Conservation (phyloP, 176 grass and related monocot genomes). For the Zea luxurians region DNA sequence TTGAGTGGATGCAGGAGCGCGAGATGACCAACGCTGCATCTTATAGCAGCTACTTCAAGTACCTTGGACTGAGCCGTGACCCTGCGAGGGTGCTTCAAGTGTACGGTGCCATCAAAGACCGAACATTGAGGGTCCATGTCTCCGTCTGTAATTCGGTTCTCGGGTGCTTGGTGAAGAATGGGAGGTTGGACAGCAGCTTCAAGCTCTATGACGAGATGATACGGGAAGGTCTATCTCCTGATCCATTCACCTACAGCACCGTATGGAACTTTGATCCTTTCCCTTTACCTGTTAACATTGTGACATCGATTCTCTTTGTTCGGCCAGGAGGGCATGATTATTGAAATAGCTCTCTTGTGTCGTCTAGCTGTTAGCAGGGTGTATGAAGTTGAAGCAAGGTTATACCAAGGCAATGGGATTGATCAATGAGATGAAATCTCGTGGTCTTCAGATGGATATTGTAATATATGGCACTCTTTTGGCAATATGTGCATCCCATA, state of each 20-base stretch:
- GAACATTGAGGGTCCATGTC: constrained; percentile 49
- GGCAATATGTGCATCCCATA: constrained; percentile 85
- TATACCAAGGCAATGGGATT: constrained; percentile 73
- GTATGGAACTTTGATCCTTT: constrained; percentile 52
- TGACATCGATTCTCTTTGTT: not conserved
- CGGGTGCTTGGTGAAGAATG: constrained; percentile 83
- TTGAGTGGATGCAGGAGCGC: constrained; percentile 73
- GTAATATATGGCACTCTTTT: constrained; percentile 88
- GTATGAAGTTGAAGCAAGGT: constrained; percentile 70
- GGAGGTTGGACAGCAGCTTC: constrained; percentile 67
- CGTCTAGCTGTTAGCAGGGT: constrained; percentile 77
- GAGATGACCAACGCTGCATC: constrained; percentile 65
- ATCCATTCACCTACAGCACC: constrained; percentile 89
- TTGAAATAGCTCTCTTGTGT: constrained; percentile 35
- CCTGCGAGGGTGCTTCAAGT: constrained; percentile 55
- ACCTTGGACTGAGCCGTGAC: constrained; percentile 69
- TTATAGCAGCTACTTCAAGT: constrained; percentile 94
- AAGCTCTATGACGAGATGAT: constrained; percentile 86
- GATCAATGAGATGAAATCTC: constrained; percentile 62
- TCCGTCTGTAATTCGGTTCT: constrained; percentile 91
- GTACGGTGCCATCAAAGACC: constrained; percentile 62
- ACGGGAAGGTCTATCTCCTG: constrained; percentile 67
- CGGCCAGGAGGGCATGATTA: not conserved
- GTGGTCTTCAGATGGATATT: constrained; percentile 74
- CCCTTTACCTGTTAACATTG: constrained; percentile 4